phyloP scores from a whole-genome alignment of 2,329 filamentous ascomycete genomes.

The Fusarium udum region DNA sequence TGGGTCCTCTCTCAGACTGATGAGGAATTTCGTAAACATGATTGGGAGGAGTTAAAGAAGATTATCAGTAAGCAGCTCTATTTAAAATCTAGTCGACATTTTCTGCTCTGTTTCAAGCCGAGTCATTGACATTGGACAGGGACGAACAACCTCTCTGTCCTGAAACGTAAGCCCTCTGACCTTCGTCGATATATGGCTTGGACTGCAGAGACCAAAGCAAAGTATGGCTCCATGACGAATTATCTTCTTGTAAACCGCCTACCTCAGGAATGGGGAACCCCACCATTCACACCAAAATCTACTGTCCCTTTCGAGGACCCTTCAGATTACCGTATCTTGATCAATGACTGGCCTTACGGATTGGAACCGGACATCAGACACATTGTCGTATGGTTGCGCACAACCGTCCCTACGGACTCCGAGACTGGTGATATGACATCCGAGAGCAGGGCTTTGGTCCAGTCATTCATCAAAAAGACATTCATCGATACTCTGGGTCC shows the following conservation, averaged over 20 bases:
- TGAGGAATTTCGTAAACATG: slow-evolving; percentile 73
- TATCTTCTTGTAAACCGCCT: slow-evolving; percentile 81
- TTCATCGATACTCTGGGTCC: slow-evolving; percentile 70
- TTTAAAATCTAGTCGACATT: background rate
- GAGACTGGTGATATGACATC: slow-evolving; percentile 77
- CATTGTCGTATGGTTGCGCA: slow-evolving; percentile 92
- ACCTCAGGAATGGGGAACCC: slow-evolving; percentile 69
- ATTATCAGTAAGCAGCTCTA: slow-evolving; percentile 65
- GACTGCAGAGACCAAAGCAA: slow-evolving; percentile 72
- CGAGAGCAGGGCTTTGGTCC: slow-evolving; percentile 70
- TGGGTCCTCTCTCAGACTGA: slow-evolving; percentile 72
- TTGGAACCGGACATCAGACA: slow-evolving; percentile 74
- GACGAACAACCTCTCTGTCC: slow-evolving; percentile 72
- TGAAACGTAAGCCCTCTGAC: slow-evolving; percentile 84
- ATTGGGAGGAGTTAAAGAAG: slow-evolving; percentile 76
- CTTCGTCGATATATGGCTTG: slow-evolving; percentile 82
- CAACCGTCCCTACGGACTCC: slow-evolving; percentile 76
- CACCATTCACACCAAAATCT: slow-evolving; percentile 64
- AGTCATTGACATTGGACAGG: slow-evolving; percentile 46
- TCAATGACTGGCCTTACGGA: slow-evolving; percentile 96
- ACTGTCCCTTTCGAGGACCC: slow-evolving; percentile 61
- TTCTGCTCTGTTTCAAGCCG: background rate
- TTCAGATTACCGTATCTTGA: slow-evolving; percentile 74
- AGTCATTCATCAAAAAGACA: slow-evolving; percentile 73
- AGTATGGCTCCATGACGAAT: slow-evolving; percentile 82